phyloP scores from a whole-genome alignment of 2,329 filamentous ascomycete species.

The Claviceps citrina region DNA sequence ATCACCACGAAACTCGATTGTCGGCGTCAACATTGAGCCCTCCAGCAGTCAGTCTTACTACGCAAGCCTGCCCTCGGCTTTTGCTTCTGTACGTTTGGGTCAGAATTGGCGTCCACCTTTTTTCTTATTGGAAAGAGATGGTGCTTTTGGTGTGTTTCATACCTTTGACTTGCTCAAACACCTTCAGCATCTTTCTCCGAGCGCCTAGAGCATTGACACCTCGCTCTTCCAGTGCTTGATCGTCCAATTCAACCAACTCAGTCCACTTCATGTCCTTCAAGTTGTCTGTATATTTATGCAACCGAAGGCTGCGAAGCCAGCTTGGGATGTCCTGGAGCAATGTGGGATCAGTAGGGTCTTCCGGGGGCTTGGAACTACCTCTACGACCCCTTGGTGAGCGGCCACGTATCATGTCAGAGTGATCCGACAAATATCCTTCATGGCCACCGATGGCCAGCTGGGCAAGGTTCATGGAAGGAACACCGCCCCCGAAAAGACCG shows the following conservation, averaged over 20 bases:
- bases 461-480: constrained; percentile 55
- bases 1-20: not conserved
- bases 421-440: constrained; percentile 85
- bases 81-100: constrained; percentile 40
- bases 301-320: constrained; percentile 83
- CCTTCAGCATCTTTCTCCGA: constrained; percentile 95
- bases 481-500: constrained; percentile 52
- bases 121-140: not conserved
- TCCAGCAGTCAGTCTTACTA: constrained; percentile 12
- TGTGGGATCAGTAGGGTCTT: constrained; percentile 84
- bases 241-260: constrained; percentile 79
- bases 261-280: constrained; percentile 96
- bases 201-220: constrained; percentile 93
- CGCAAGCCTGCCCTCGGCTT: constrained; percentile 54
- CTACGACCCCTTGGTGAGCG: constrained; percentile 82
- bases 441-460: constrained; percentile 55
- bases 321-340: constrained; percentile 88
- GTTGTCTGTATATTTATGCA: constrained; percentile 98
- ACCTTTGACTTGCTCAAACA: constrained; percentile 91
- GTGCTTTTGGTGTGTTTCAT: constrained; percentile 12
- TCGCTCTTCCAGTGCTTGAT: constrained; percentile 79
- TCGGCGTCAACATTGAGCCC: not conserved
- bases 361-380: constrained; percentile 91
- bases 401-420: constrained; percentile 79
- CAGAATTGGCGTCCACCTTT: constrained; percentile 6